Evolutionary conservation across 208 protist genomes (phyloP).

Genomic region (Porcisia hertigi): DNA sequence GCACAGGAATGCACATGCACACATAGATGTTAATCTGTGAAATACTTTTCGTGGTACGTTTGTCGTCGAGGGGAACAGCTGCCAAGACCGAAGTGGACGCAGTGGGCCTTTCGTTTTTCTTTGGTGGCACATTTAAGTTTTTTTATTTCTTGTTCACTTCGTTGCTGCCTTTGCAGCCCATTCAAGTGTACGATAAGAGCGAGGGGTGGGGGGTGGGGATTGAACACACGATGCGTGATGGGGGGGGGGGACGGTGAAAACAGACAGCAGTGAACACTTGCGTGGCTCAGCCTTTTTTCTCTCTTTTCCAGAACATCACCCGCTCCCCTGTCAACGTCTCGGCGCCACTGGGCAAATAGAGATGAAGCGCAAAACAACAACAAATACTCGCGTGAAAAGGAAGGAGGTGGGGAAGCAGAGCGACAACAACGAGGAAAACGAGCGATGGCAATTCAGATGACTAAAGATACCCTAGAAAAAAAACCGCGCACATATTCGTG

Average conservation of each 20-base stretch:
- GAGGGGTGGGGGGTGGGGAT: too few species aligned
- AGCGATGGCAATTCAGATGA: not conserved
- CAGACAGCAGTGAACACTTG: not conserved
- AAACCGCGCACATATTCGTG: too few species aligned
- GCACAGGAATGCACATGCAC: too few species aligned
- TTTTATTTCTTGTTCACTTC: too few species aligned
- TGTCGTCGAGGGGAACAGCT: too few species aligned
- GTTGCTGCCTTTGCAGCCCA: too few species aligned
- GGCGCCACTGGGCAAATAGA: not conserved
- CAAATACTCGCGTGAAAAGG: not conserved
- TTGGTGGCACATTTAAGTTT: too few species aligned
- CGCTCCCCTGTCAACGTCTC: not conserved
- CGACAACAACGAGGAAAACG: not conserved
- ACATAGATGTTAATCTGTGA: too few species aligned
- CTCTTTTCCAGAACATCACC: not conserved
- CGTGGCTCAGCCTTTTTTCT: not conserved
- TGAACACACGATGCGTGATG: not conserved
- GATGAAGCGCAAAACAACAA: not conserved
- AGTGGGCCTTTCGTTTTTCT: too few species aligned
- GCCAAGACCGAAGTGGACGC: too few species aligned
- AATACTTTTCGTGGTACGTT: too few species aligned
- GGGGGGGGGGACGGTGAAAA: not conserved
- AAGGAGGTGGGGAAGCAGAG: not conserved
- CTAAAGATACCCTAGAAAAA: not conserved
- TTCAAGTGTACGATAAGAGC: too few species aligned